These are phyloP conservation scores for Eragrostis tef DNA, from an alignment of 202 grass and related monocot genomes.

Conservation along the genomic window DNA sequence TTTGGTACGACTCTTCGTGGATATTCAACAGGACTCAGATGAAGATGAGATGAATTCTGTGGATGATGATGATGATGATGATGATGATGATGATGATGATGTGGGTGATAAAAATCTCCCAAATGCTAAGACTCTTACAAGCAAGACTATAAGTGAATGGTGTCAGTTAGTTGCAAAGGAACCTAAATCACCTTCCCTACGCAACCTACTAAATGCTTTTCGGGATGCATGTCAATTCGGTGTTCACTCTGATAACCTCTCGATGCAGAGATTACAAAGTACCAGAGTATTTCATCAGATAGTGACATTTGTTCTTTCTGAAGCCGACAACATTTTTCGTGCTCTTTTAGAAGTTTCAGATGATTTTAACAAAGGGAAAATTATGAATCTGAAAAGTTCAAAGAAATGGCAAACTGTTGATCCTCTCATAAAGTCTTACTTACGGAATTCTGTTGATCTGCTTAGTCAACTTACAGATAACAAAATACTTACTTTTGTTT, in stretches of 20 bases:
- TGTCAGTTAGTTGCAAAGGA: slow-evolving; percentile 82
- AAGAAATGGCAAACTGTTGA: slow-evolving; percentile 66
- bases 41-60: slow-evolving; percentile 57
- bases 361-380: slow-evolving; percentile 57
- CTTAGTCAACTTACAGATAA: slow-evolving; percentile 83
- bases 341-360: slow-evolving; percentile 69
- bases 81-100: slow-evolving; percentile 33
- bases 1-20: slow-evolving; percentile 38
- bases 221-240: slow-evolving; percentile 73
- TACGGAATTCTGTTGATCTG: slow-evolving; percentile 68
- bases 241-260: slow-evolving; percentile 50
- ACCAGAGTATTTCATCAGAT: slow-evolving; percentile 70
- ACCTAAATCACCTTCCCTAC: slow-evolving; percentile 58
- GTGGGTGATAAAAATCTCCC: slow-evolving; percentile 44
- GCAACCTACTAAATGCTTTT: slow-evolving; percentile 77
- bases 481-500: slow-evolving; percentile 67
- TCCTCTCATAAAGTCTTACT: slow-evolving; percentile 74
- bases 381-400: slow-evolving; percentile 64
- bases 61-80: slow-evolving; percentile 33
- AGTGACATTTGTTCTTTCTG: slow-evolving; percentile 70
- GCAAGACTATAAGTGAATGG: slow-evolving; percentile 85
- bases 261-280: slow-evolving; percentile 58
- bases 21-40: slow-evolving; percentile 63
- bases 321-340: slow-evolving; percentile 66
- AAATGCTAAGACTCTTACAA: slow-evolving; percentile 65